A percentile compares a stretch with the other conserved stretches of the same genome.
Evolutionary conservation across 2,329 filamentous ascomycete genomes (phyloP).

Genomic region (Eutypella sp.): DNA sequence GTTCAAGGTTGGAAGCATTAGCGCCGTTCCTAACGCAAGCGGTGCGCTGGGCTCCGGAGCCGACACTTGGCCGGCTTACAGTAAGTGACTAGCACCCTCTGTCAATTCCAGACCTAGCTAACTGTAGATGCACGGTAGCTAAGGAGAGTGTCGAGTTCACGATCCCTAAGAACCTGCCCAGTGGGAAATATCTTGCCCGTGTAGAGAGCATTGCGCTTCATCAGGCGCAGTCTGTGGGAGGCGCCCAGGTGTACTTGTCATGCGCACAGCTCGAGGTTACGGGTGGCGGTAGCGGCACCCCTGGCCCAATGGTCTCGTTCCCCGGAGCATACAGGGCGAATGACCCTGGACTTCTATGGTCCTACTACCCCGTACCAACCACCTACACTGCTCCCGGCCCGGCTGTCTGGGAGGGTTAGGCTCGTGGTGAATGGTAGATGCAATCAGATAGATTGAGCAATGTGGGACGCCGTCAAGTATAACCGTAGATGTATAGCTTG

Average conservation of each 20-base stretch:
- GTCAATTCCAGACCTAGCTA: too few relatives aligned
- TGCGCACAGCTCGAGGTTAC: constrained; percentile 27
- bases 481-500: neutral
- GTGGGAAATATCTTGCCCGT: constrained; percentile 31
- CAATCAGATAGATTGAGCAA: neutral
- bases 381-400: constrained; percentile 23
- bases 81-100: constrained; percentile 5
- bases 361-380: constrained; percentile 23
- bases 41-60: constrained; percentile 14
- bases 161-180: constrained; percentile 26
- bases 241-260: constrained; percentile 29
- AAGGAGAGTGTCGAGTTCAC: constrained; percentile 26
- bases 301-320: constrained; percentile 23
- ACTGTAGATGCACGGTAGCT: constrained; percentile 8
- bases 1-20: constrained; percentile 28
- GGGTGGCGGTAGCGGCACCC: constrained; percentile 22
- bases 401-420: constrained; percentile 7
- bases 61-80: constrained; percentile 22
- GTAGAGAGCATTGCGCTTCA: constrained; percentile 32
- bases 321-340: constrained; percentile 26
- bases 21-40: constrained; percentile 11
- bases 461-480: neutral
- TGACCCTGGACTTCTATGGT: constrained; percentile 23
- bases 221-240: constrained; percentile 23
- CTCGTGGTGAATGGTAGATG: neutral